Evolutionary conservation across 306 rosid genomes (phyloP), one percentile per base, ranked within the genome.

Genomic region (Quercus berberidifolia): DNA sequence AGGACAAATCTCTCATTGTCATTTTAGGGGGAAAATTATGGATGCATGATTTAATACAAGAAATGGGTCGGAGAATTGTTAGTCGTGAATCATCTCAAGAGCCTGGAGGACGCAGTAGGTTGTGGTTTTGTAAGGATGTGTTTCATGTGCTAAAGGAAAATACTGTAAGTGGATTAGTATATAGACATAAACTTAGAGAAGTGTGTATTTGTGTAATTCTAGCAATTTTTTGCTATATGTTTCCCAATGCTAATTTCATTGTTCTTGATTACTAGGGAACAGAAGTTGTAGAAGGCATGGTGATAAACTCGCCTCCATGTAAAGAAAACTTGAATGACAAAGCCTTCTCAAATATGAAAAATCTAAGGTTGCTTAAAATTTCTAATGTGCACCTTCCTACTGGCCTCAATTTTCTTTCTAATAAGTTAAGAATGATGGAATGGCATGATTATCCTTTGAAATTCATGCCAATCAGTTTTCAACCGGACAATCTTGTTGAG

Each of bases 1-100:
- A 58, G 5, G 83, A 78, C 30, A 83, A 83, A 74, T 68, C 74
- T 17, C 46, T 83, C 23, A 8, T 83, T 21, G 58, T 62, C 18
- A 68, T 23, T 3, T 49, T 68, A 1, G 58, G 28, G 4, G 25
- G 76, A 23, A 62, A 49, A 51, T 56, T 83, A 7, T 9, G 43
- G 31, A 69, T 74, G 83, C 86, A 83, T 26, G 82, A 74, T 56
- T 18, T 69, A 51, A 41, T 83, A 25, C 62, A 83, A 78, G 60
- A 69, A 7, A 83, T 83, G 83, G 86, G 77, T 18, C 58, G 63
- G 23, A 20, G 13, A 1, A 69, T 78, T 20, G 83, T 59, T 78
- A 21, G 0, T 33, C 49, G 78, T 41, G 79, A 83, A 51, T 57
- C 73, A 62, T 52, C 46, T 30, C 2, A 58, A 12, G 35, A 49